Evolutionary conservation across 2,329 filamentous ascomycete genomes (phyloP), one percentile per base, ranked within the genome.

Genomic region (Calonectria henricotiae): DNA sequence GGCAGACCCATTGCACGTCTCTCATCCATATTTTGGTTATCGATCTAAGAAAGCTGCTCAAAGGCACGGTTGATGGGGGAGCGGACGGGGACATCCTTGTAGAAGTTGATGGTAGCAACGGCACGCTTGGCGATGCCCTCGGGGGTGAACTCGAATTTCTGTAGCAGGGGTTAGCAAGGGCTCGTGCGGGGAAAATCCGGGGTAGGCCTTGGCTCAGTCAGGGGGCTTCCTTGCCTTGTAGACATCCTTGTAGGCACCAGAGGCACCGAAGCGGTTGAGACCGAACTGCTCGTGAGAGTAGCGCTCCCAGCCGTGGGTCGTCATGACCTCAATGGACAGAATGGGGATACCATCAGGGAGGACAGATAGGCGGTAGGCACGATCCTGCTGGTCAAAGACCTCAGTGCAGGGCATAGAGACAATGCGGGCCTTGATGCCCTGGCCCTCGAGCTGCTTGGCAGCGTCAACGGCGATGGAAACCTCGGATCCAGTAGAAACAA

Each of bases 231-330:
- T 85, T 88, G 88, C 94, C 89, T 94, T 93, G 90, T 99, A 99
- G 72, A 99, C 95, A 80, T 98, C 92, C 92, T 96, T 96, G 89
- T 98, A 98, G 77, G 96, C 93, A 80, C 96, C 96, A 67, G 94
- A 97, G 77, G 96, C 96, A 91, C 96, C 96, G 85, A 99, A 99
- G 83, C 96, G 91, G 93, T 99, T 99, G 77, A 99, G 91, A 83
- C 96, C 96, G 81, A 99, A 99, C 88, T 99, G 96, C 91, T 99
- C 96, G 87, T 99, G 96, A 70, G 95, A 94, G 88, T 98, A 99
- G 85, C 96, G 93, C 90, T 98, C 95, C 96, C 96, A 99, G 78
- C 96, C 96, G 86, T 98, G 92, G 77, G 96, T 99, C 85, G 90
- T 93, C 94, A 98, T 97, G 83, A 95, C 95, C 89, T 99, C 96